Conservation (phyloP, 169 alveolate genomes). For the Plasmodium knowlesi region DNA sequence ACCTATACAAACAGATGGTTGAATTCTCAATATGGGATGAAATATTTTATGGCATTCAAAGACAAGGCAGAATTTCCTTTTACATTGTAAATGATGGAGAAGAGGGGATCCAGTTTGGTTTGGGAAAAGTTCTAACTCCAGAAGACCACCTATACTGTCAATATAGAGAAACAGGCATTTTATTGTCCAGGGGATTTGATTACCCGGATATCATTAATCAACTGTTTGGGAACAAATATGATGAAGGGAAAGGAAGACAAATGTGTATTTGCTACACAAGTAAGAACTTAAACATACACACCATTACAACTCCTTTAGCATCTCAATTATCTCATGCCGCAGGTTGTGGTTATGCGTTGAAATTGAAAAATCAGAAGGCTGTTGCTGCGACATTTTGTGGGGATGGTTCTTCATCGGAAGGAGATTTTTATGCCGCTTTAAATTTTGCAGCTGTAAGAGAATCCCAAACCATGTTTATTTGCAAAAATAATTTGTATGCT, state of each 20-base stretch:
- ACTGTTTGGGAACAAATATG: slow-evolving; percentile 85
- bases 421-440: slow-evolving; percentile 95
- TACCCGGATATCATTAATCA: slow-evolving; percentile 86
- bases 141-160: slow-evolving; percentile 93
- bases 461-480: slow-evolving; percentile 94
- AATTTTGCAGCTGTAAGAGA: slow-evolving; percentile 95
- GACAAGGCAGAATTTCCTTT: slow-evolving; percentile 94
- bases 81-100: slow-evolving; percentile 96
- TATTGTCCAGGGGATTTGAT: slow-evolving; percentile 93
- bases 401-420: slow-evolving; percentile 99
- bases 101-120: slow-evolving; percentile 95
- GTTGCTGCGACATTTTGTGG: slow-evolving; percentile 95
- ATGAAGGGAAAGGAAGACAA: slow-evolving; percentile 96
- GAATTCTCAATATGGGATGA: slow-evolving; percentile 86
- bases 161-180: slow-evolving; percentile 95
- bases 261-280: slow-evolving; percentile 97
- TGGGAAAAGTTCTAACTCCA: slow-evolving; percentile 90
- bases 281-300: slow-evolving; percentile 88
- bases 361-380: slow-evolving; percentile 87
- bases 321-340: slow-evolving; percentile 96
- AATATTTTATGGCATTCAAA: slow-evolving; percentile 87
- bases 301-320: slow-evolving; percentile 95
- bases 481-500: slow-evolving; percentile 97
- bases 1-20: slow-evolving; percentile 82
- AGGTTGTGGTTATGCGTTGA: slow-evolving; percentile 96